phyloP scores from a whole-genome alignment of 2,329 filamentous ascomycete species.

The Gnomoniopsis sp. region DNA sequence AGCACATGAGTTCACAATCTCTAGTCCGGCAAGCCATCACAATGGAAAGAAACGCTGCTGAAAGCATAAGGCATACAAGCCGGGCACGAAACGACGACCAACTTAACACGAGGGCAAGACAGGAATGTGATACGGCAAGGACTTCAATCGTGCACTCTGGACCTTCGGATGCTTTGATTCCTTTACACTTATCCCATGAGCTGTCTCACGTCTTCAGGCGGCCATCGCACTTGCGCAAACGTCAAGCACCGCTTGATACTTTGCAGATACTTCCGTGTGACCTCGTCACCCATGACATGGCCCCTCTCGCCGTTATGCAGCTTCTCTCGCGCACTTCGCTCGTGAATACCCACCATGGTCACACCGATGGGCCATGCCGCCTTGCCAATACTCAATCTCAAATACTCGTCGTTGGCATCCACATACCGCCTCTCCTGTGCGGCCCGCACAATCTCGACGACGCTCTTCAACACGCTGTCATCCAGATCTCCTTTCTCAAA shows the following conservation, averaged over 20 bases:
- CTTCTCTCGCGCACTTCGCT: conserved; percentile 92
- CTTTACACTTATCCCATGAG: conserved; percentile 72
- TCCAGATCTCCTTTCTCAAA: conserved; percentile 80
- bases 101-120: no score
- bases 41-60: no score
- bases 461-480: conserved; percentile 72
- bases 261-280: conserved; percentile 91
- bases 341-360: conserved; percentile 99
- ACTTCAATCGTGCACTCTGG: no score
- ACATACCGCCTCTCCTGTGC: conserved; percentile 91
- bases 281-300: conserved; percentile 96
- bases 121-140: no score
- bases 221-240: conserved; percentile 96
- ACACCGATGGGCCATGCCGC: conserved; percentile 98
- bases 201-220: conserved; percentile 86
- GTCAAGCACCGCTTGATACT: conserved; percentile 96
- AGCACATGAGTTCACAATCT: no score
- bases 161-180: no score
- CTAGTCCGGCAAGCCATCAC: no score
- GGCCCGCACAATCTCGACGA: conserved; percentile 88
- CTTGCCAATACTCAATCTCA: conserved; percentile 90
- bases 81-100: no score
- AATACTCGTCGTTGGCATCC: conserved; percentile 92
- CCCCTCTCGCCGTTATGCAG: conserved; percentile 83
- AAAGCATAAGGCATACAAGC: no score